Evolutionary conservation across 108 stramenopile genomes (phyloP).

Genomic region (Nitzschia inconspicua): DNA sequence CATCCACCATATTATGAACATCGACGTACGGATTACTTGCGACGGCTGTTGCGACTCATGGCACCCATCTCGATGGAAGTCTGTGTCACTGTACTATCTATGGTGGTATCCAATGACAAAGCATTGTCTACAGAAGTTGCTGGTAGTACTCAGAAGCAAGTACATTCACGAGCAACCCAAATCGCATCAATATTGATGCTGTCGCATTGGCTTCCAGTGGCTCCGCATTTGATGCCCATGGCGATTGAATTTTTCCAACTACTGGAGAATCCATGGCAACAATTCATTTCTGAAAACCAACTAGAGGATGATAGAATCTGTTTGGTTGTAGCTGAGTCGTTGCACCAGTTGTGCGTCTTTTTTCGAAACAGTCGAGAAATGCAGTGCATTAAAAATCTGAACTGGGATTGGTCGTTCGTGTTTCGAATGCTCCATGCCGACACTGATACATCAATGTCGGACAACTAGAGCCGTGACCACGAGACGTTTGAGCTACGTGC

Average conservation of each 20-base stretch:
- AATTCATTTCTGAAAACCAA: background rate
- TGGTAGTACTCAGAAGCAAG: too few relatives aligned
- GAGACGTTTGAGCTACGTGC: constrained; percentile 1
- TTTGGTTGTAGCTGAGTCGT: constrained; percentile 33
- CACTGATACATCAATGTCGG: constrained; percentile 8
- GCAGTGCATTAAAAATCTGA: constrained; percentile 31
- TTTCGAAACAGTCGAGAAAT: constrained; percentile 31
- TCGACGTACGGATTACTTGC: constrained; percentile 61
- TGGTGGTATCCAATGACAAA: background rate
- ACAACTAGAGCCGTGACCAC: too few relatives aligned
- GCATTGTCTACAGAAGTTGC: too few relatives aligned
- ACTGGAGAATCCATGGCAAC: constrained; percentile 23
- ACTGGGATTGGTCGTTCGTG: constrained; percentile 75
- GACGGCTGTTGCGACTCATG: constrained; percentile 55
- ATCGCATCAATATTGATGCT: constrained; percentile 41
- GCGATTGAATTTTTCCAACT: constrained; percentile 47
- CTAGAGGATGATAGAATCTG: constrained; percentile 5
- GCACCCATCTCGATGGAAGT: constrained; percentile 78
- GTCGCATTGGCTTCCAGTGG: constrained; percentile 74
- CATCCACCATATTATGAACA: constrained; percentile 9
- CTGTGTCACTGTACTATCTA: constrained; percentile 45
- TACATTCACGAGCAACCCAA: too few relatives aligned
- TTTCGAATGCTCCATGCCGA: constrained; percentile 42
- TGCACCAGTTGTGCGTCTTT: constrained; percentile 28
- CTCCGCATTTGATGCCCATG: constrained; percentile 75